Percentiles rank a stretch among this genome's conserved stretches.
These are phyloP conservation scores for Puccinia coronata DNA, from an alignment of 1,284 basidiomycete species.

Conservation along the genomic window DNA sequence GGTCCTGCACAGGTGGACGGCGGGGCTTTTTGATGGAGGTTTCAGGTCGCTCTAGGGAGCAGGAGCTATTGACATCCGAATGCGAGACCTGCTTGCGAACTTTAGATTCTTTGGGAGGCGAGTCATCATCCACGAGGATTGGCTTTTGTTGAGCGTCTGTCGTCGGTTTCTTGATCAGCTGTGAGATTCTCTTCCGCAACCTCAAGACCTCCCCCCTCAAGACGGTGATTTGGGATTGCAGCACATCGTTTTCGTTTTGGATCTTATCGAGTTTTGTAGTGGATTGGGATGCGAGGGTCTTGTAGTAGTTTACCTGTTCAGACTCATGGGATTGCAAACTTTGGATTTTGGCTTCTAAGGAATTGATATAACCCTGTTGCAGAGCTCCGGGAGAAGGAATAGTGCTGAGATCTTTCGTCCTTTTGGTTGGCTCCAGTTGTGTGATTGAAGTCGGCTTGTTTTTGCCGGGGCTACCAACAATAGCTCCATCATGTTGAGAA, in stretches of 20 bases:
- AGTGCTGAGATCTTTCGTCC: not conserved
- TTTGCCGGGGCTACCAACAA: not conserved
- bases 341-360: slow-evolving; percentile 32
- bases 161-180: slow-evolving; percentile 15
- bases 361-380: slow-evolving; percentile 40
- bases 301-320: slow-evolving; percentile 44
- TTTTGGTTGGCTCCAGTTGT: not conserved
- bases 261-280: slow-evolving; percentile 11
- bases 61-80: not conserved
- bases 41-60: not conserved
- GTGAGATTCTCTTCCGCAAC: slow-evolving; percentile 41
- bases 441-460: slow-evolving; percentile 9
- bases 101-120: slow-evolving; percentile 25
- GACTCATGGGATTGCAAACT: slow-evolving; percentile 26
- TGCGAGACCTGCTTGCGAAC: slow-evolving; percentile 24
- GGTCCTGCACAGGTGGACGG: slow-evolving; percentile 2
- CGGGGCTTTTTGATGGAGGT: slow-evolving; percentile 17
- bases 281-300: slow-evolving; percentile 29
- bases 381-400: slow-evolving; percentile 14
- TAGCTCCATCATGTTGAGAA: not conserved
- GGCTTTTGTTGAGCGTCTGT: not conserved
- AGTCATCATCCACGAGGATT: slow-evolving; percentile 2
- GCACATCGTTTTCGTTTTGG: slow-evolving; percentile 29
- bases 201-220: slow-evolving; percentile 42
- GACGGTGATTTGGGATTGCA: slow-evolving; percentile 37